Evolutionary conservation across 164 flowering plant genomes (phyloP).

Genomic region (Macadamia tetraphylla): DNA sequence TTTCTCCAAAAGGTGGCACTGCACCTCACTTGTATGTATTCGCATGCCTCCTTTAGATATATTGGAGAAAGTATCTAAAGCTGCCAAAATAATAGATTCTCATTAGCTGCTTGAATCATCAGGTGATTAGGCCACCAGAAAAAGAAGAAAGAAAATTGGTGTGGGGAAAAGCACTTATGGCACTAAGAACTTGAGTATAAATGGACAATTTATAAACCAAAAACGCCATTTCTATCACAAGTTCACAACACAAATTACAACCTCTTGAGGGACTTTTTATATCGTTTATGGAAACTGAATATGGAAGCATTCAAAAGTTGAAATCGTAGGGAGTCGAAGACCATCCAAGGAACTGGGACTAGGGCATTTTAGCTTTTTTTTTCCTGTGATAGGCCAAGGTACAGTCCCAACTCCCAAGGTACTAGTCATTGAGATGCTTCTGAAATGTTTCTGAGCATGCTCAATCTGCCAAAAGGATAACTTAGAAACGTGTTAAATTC

Average conservation of each 20-base stretch:
- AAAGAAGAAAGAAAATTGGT: neutral
- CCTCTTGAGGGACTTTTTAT: too few species aligned
- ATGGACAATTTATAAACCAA: neutral
- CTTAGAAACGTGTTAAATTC: too few species aligned
- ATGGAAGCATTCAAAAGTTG: too few species aligned
- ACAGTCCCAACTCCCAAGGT: too few species aligned
- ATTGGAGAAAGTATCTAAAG: slow-evolving; percentile 32
- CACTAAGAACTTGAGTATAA: neutral
- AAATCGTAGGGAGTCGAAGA: too few species aligned
- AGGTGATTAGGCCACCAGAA: neutral
- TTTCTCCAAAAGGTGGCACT: slow-evolving; percentile 68
- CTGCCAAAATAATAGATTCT: slow-evolving; percentile 33
- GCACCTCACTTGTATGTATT: slow-evolving; percentile 45
- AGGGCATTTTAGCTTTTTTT: too few species aligned
- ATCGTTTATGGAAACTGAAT: too few species aligned
- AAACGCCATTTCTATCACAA: neutral
- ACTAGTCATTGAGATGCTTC: too few species aligned
- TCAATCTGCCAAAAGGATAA: too few species aligned
- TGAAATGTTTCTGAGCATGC: too few species aligned
- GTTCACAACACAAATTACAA: neutral
- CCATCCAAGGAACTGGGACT: too few species aligned
- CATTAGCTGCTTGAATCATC: slow-evolving; percentile 5
- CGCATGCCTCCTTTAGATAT: slow-evolving; percentile 36
- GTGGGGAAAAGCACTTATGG: neutral
- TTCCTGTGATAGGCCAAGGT: too few species aligned